Conservation (phyloP, 495 filamentous ascomycete genomes). For the Neurospora sp. region DNA sequence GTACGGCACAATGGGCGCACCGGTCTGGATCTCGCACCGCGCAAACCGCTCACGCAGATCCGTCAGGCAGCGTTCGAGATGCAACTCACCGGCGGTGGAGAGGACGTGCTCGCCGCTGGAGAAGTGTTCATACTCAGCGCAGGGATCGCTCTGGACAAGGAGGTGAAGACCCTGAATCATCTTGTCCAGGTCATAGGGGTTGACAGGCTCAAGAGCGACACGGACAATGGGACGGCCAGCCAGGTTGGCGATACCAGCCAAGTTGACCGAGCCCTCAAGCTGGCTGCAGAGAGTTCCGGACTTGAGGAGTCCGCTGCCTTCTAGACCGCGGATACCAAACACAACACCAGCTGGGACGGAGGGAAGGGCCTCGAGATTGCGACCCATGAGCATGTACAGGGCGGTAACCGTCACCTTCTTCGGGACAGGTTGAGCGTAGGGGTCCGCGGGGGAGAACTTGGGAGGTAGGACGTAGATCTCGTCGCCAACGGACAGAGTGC, state of each 20-base stretch:
- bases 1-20: conserved; percentile 91
- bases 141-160: conserved; percentile 90
- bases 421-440: conserved; percentile 65
- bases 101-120: conserved; percentile 93
- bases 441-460: conserved; percentile 77
- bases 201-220: conserved; percentile 83
- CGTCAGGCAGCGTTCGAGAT: conserved; percentile 88
- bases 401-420: conserved; percentile 76
- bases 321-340: conserved; percentile 89
- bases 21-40: conserved; percentile 87
- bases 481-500: conserved; percentile 81
- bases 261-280: conserved; percentile 78
- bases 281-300: conserved; percentile 89
- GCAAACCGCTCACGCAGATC: conserved; percentile 92
- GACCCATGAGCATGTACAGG: conserved; percentile 93
- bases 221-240: conserved; percentile 82
- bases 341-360: conserved; percentile 89
- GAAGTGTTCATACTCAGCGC: conserved; percentile 89
- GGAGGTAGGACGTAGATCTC: conserved; percentile 81
- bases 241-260: conserved; percentile 70
- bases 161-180: conserved; percentile 84
- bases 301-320: conserved; percentile 77
- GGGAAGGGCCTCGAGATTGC: conserved; percentile 69
- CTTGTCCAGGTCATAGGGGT: conserved; percentile 79
- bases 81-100: conserved; percentile 85